Evolutionary conservation across 139 green algal genomes (phyloP).

Genomic region (Picochlorum costavermella): DNA sequence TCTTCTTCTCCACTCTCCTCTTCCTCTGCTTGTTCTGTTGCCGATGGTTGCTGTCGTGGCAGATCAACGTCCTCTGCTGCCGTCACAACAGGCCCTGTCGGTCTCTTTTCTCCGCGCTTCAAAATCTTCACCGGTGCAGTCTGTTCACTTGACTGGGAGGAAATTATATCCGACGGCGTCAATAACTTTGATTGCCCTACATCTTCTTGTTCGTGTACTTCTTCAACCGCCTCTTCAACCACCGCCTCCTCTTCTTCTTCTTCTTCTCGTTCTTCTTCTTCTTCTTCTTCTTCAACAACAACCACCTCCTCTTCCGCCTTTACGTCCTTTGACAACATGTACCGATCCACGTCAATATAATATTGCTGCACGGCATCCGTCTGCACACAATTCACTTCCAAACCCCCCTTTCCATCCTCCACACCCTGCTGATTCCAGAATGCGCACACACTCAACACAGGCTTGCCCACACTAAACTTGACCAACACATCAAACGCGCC

Average conservation of each 20-base stretch:
- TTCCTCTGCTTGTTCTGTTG: background rate
- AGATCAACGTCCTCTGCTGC: background rate
- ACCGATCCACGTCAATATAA: conserved; percentile 36
- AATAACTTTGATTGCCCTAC: background rate
- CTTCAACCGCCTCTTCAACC: background rate
- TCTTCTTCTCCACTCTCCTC: background rate
- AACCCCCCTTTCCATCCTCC: conserved; percentile 8
- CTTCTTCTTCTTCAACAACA: background rate
- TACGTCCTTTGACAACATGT: too few species aligned
- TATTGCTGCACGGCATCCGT: conserved; percentile 82
- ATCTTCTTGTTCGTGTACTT: background rate
- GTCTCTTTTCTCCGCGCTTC: too few species aligned
- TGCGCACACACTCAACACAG: conserved; percentile 63
- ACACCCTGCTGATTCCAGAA: conserved; percentile 12
- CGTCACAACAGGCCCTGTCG: background rate
- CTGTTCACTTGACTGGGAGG: background rate
- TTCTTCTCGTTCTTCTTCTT: background rate
- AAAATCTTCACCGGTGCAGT: too few species aligned
- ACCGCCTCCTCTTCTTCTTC: background rate
- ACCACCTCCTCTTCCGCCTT: background rate
- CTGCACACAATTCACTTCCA: conserved; percentile 62
- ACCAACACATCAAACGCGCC: conserved; percentile 52
- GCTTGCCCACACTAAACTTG: conserved; percentile 59
- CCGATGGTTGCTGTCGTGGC: background rate
- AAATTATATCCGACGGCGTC: background rate